Evolutionary conservation across 345 rosid genomes (phyloP), one percentile per base, ranked within the genome.

Genomic region (Eucalyptus sp.): DNA sequence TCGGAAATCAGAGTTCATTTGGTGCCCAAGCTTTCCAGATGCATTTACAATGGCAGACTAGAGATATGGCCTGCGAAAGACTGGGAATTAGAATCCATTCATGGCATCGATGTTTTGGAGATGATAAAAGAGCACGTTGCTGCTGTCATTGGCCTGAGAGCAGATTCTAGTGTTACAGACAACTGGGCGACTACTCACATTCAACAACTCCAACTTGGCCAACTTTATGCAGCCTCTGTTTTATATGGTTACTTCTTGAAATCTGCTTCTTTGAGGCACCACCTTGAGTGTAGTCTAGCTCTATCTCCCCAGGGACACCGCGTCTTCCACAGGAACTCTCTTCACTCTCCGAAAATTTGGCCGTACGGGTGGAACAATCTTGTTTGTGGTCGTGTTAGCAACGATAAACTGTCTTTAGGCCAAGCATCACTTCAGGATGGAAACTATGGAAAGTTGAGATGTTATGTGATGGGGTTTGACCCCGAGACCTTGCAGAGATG

Each of bases 21-120:
- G 88, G 95, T 96, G 88, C 99, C 99, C 15, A 97, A 94, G 94
- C 98, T 98, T 87, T 94, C 97, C 16, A 93, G 93, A 62, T 97
- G 99, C 92, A 93, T 94, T 54, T 96, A 95, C 88, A 98, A 97
- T 87, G 92, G 94, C 37, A 94, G 99, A 88, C 96, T 98, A 37
- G 99, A 96, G 94, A 97, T 97, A 89, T 94, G 94, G 94, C 99
- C 98, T 48, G 64, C 98, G 9, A 98, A 95, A 93, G 96, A 95
- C 94, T 98, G 98, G 98, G 98, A 96, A 89, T 89, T 98, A 22
- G 99, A 98, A 90, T 98, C 99, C 10, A 94, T 98, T 68, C 93
- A 97, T 86, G 89, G 92, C 92, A 86, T 92, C 22, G 99, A 98
- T 88, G 88, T 91, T n/a, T 91, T 98, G 86, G 93, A 96, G 89